Evolutionary conservation across 1,284 basidiomycete species (phyloP).

Genomic region (Trametes polyzona): DNA sequence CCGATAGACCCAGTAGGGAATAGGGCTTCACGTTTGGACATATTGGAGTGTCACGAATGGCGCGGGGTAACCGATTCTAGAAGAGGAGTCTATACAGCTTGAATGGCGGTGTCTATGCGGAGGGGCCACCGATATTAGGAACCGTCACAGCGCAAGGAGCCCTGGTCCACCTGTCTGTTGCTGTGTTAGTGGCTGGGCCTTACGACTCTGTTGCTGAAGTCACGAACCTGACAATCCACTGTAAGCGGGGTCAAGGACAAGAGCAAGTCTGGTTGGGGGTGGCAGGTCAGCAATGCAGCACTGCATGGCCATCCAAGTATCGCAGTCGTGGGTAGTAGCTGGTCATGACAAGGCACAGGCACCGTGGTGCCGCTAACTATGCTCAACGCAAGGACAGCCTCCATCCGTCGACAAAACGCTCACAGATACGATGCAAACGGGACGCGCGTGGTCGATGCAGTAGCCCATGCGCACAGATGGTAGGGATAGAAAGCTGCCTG

Average conservation of each 20-base stretch:
- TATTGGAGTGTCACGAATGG: neutral
- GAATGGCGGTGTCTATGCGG: neutral
- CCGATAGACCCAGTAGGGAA: slow-evolving; percentile 61
- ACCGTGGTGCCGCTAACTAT: neutral
- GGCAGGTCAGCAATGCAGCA: slow-evolving; percentile 2
- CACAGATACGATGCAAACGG: neutral
- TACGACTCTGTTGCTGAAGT: too few species aligned
- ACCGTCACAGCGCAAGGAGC: neutral
- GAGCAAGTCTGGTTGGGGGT: too few species aligned
- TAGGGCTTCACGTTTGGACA: slow-evolving; percentile 38
- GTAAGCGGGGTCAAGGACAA: too few species aligned
- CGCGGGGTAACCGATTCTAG: neutral
- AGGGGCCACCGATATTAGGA: neutral
- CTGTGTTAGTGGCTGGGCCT: too few species aligned
- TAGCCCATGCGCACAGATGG: neutral
- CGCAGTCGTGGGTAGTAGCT: too few species aligned
- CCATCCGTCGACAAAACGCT: neutral
- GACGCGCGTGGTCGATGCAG: neutral
- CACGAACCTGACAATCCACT: neutral
- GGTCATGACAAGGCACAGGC: too few species aligned
- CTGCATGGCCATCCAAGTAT: neutral
- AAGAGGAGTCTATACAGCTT: neutral
- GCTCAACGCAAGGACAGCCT: neutral
- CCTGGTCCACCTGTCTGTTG: neutral
- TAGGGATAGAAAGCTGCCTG: too few species aligned